Conservation (phyloP, 257 asterid species). For the Plantago ovata region DNA sequence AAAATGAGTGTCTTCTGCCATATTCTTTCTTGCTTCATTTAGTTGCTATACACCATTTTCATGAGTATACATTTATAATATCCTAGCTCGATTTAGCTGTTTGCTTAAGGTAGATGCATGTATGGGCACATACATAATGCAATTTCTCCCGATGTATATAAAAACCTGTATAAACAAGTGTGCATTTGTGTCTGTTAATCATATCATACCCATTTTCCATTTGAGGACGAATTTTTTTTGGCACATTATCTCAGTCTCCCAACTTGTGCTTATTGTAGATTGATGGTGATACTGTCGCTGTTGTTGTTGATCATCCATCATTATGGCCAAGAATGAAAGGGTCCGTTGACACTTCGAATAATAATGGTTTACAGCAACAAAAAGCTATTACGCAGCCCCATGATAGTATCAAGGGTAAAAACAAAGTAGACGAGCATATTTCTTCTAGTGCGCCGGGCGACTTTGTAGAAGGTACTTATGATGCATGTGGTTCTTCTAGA, state of each 20-base stretch:
- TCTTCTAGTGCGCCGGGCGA: slow-evolving; percentile 18
- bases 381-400: slow-evolving; percentile 26
- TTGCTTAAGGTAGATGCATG: no score
- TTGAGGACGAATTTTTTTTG: not conserved
- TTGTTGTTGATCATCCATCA: slow-evolving; percentile 69
- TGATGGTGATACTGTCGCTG: slow-evolving; percentile 83
- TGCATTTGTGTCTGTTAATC: not conserved
- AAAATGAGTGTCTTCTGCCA: no score
- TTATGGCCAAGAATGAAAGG: slow-evolving; percentile 58
- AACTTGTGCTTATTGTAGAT: slow-evolving; percentile 40
- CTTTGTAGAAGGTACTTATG: slow-evolving; percentile 18
- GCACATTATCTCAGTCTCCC: slow-evolving; percentile 11
- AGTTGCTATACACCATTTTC: no score
- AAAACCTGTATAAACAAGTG: no score
- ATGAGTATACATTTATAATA: no score
- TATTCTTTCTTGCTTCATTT: no score
- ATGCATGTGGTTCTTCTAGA: slow-evolving; percentile 24
- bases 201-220: not conserved
- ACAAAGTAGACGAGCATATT: slow-evolving; percentile 28
- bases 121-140: no score
- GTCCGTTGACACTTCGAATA: slow-evolving; percentile 25
- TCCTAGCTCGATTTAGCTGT: no score
- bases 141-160: no score
- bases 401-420: slow-evolving; percentile 41
- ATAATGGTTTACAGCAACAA: slow-evolving; percentile 21